Conservation (phyloP, 306 rosid genomes). For the Argentina anserina region DNA sequence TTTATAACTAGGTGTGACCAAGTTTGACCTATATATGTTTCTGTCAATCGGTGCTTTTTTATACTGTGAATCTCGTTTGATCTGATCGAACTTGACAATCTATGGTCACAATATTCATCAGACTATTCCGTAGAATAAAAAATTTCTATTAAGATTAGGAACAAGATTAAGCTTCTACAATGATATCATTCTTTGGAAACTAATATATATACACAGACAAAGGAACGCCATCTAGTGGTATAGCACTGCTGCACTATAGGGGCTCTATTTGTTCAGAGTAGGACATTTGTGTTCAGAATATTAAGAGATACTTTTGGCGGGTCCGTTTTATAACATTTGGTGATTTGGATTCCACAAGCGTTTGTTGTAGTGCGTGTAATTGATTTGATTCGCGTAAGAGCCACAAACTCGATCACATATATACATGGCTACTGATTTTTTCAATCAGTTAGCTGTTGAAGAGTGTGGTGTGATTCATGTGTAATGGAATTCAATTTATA, state of each 20-base stretch:
- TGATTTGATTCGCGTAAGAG: not conserved
- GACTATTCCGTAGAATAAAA: too few species aligned
- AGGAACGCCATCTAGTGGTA: not conserved
- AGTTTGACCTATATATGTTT: not conserved
- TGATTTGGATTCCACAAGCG: not conserved
- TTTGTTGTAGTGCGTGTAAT: slow-evolving; percentile 5
- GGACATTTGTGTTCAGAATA: not conserved
- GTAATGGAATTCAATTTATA: slow-evolving; percentile 1
- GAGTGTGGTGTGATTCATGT: not conserved
- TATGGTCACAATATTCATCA: too few species aligned
- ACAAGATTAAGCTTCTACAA: not conserved
- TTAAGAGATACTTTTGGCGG: slow-evolving; percentile 4
- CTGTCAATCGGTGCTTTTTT: too few species aligned
- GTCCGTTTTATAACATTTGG: not conserved
- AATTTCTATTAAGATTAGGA: not conserved
- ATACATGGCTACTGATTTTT: not conserved
- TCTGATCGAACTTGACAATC: too few species aligned
- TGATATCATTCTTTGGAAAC: too few species aligned
- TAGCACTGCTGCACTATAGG: not conserved
- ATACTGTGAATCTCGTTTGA: too few species aligned
- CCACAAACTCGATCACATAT: slow-evolving; percentile 15
- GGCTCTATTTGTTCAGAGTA: not conserved
- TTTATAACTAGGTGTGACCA: not conserved
- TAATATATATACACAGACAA: not conserved
- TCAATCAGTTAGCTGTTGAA: not conserved